Evolutionary conservation across 495 filamentous ascomycete genomes (phyloP), one percentile per base, ranked within the genome.

Genomic region (Aspergillus sclerotiicarbonarius): DNA sequence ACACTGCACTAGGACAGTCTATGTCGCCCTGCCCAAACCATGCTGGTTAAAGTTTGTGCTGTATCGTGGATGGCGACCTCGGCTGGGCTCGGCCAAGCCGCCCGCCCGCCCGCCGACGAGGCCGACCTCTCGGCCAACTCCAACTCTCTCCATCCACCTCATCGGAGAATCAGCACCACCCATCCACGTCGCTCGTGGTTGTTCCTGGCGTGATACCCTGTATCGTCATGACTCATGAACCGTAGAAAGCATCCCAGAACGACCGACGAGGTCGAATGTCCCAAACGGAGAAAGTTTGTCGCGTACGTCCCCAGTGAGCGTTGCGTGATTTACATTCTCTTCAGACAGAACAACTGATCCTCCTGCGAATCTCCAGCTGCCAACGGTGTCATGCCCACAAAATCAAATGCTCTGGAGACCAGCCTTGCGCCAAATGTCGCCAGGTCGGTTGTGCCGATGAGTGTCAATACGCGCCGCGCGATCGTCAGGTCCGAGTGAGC

Each of bases 331-430:
- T 37, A 44, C 29, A 57, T n/a, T n/a, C n/a, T n/a, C n/a, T n/a
- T 25, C 51, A 19, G 59, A 30, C 47, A 15, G 54, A 30, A 33
- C 46, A n/a, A 37, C 47, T 51, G 48, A 16, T 32, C 16, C 16
- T 0, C 37, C 45, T 43, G 57, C 19, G 43, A 7, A 33, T 20
- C 19, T 54, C 53, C 54, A 78, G 74, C 13, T 79, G 76, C 50
- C 69, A 76, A 56, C 65, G 75, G 63, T 79, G 75, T 60, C 75
- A 79, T 67, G 37, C 69, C 10, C 75, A 76, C 54, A 79, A 78
- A 52, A 77, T 79, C 32, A 79, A 77, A 62, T 79, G 75, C 46
- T 77, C 75, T 1, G 76, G 75, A 5, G 73, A 71, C 7, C 63
- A 69, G 48, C 75, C 75, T 1, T 79, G 76, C 48, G 62, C 53